Base-by-base conservation (phyloP, 1,284 basidiomycete species). In the Blastosporella zonata region DNA sequence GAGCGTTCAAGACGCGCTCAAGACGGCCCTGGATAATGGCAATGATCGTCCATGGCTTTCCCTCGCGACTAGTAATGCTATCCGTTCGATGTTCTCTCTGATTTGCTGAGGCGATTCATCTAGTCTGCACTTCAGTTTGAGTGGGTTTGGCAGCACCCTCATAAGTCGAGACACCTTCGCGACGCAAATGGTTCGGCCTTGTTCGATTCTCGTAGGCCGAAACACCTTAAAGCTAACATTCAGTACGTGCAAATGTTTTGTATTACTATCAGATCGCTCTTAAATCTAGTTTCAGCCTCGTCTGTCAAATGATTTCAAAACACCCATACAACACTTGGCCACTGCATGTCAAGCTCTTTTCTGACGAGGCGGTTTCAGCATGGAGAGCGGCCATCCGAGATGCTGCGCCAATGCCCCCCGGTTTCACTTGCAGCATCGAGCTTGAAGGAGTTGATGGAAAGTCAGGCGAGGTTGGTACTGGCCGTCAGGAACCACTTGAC, bases 131-230 rank as follows among this genome's bases (percentile, higher is more conserved):
- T 94, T 2, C 80, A 93, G 67, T 94, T 93, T 60, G 92, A 95
- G 69, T 94, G 91, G 90, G 91, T 91, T 13, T 95, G 92, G 92
- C 90, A 93, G 62, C 84, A 93, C 60, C 80, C 81, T 10, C 66
- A 79, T 53, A 60, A 70, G 23, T 81, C 82, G 2, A 70, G 82
- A n/a, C 79, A 82, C 63, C 67, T 84, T 28, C 72, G 75, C 23
- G 72, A 73, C 48, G 59, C 61, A 12, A 53, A 64, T 33, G 76
- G 74, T 2, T 66, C 68, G 42, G 57, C 66, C 2, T 56, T 74
- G 6, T 73, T 78, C 53, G 57, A 58, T 5, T 31, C 21, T 23
- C 60, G 55, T 36, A 62, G 63, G 43, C 52, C 64, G 42, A 67
- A 62, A 44, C 58, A 66, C 35, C 56, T 82, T 34, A 72, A 67